Percentiles rank a stretch among this genome's conserved stretches.
These are phyloP conservation scores for Rhododendron henanense DNA, from an alignment of 148 eudicot genomes.

Conservation along the genomic window DNA sequence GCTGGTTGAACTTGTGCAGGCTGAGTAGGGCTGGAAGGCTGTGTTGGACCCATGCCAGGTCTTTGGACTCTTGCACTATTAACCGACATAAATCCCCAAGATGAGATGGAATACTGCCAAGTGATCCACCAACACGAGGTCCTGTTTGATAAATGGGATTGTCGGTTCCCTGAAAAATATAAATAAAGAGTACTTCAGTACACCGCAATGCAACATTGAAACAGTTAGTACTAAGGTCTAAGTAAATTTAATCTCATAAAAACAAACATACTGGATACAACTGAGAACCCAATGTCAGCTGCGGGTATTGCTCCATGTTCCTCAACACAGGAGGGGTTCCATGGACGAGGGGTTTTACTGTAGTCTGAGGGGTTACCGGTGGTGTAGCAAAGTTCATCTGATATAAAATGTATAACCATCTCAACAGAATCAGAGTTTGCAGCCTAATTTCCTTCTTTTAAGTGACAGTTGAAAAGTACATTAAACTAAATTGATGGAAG, in stretches of 20 bases:
- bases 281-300: slow-evolving; percentile 80
- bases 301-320: slow-evolving; percentile 85
- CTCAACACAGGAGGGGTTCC: slow-evolving; percentile 53
- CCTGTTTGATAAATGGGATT: slow-evolving; percentile 58
- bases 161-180: slow-evolving; percentile 44
- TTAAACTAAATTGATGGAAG: background rate
- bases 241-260: background rate
- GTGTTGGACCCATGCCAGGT: slow-evolving; percentile 60
- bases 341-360: slow-evolving; percentile 65
- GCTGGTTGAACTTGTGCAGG: slow-evolving; percentile 47
- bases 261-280: slow-evolving; percentile 57
- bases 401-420: background rate
- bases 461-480: background rate
- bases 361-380: slow-evolving; percentile 58
- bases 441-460: background rate
- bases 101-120: slow-evolving; percentile 50
- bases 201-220: background rate
- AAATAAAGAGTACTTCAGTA: background rate
- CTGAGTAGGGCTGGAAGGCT: slow-evolving; percentile 74
- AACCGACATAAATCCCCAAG: slow-evolving; percentile 69
- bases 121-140: slow-evolving; percentile 46
- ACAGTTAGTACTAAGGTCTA: background rate
- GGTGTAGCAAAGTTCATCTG: slow-evolving; percentile 59
- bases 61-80: slow-evolving; percentile 51
- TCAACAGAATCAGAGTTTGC: background rate